Evolutionary conservation across 148 eudicot genomes (phyloP), one percentile per base, ranked within the genome.

Genomic region (Rhododendron ovatum): DNA sequence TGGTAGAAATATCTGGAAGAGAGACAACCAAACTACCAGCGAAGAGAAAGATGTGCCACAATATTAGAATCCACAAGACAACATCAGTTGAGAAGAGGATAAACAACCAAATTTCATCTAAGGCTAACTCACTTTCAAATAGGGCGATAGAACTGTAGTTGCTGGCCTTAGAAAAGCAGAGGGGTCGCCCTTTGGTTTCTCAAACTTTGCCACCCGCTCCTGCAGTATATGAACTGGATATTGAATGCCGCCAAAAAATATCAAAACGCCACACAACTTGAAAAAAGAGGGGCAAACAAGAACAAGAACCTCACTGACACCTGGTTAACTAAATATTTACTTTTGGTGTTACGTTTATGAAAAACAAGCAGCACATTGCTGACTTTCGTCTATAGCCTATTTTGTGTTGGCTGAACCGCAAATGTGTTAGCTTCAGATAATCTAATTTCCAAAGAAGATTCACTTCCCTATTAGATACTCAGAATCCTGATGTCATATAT

Each of bases 121-220:
- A 18, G 83, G 55, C 28, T 33, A 2, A 69, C 71, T 67, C 81
- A 95, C 99, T 90, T 96, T 96, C 90, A 96, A 85, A 86, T 96
- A 96, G n/a, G 99, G 98, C 33, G 99, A 96, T 63, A 96, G 84
- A 85, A 94, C 95, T 78, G 99, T 96, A 53, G 99, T 96, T 61
- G 99, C 95, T 67, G 99, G 97, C 88, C 90, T 94, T 69, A 87
- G 43, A 90, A 93, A 94, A 45, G 97, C 91, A 85, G 99, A 86
- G 67, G 99, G 99, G 28, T 96, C 92, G 24, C 96, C 95, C 87
- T 95, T 95, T 59, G 99, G 99, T 90, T 96, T 96, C 96, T 96
- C 99, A 91, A 96, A 96, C 83, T 96, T 95, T 0, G 96, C 99
- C 87, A 96, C 99, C 99, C 98, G 95, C 6, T 91, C 96, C 99